Base-by-base conservation (phyloP, 257 asterid genomes). In the Ilex aquifolium region DNA sequence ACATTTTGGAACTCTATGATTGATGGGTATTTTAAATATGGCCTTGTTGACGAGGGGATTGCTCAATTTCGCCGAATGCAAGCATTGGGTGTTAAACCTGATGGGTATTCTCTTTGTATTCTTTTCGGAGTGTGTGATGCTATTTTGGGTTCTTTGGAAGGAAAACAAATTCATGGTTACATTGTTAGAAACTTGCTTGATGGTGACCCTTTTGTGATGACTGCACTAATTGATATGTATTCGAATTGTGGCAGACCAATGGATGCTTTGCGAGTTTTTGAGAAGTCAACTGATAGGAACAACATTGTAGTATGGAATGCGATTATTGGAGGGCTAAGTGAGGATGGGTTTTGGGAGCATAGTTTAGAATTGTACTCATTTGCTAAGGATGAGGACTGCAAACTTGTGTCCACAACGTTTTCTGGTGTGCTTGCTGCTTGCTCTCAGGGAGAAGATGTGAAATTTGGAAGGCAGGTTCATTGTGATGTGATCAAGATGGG, bases 1-100 rank as follows among this genome's bases (percentile, higher is more conserved):
- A 90, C 91, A 6, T 60, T 89, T 30, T 92, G 96, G 97, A 92
- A 92, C 68, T 76, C 94, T 16, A 80, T 89, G 83, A 69, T 89
- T 56, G 85, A 87, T 72, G 96, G 97, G 68, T 77, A 65, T 67
- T 65, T 77, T 42, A 85, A 76, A 68, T 74, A 69, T 59, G 87
- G 81, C 55, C 44, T 75, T 15, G 56, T 74, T 32, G 70, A 77
- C 27, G 83, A 78, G 62, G 88, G 91, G 0, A 5, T 80, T 31
- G 57, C 42, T 65, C 82, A 64, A 61, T 78, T 87, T 65, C 77
- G 74, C 30, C 71, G 70, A 74, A 92, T 89, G 96, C 88, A 77
- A 69, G 77, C 2, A 56, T 53, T 71, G 57, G 79, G 74, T 67
- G 77, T 92, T 40, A 79, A 66, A 71, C 93, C 95, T 32, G 96